These are phyloP conservation scores for Lecanicillium sp. DNA, from an alignment of 2,329 filamentous ascomycete species.

Conservation along the genomic window DNA sequence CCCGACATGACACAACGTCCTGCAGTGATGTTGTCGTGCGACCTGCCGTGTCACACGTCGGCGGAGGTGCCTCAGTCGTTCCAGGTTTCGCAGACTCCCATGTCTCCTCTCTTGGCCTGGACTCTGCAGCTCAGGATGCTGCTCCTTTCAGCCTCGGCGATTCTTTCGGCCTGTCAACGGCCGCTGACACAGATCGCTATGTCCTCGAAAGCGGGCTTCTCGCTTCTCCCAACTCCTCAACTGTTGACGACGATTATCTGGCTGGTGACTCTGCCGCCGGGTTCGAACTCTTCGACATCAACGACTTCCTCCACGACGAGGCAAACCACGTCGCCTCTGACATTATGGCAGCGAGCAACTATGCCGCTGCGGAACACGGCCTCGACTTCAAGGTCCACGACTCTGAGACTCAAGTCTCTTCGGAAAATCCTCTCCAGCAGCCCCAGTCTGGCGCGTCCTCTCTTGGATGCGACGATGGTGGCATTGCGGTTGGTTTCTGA, in stretches of 20 bases:
- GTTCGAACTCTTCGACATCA: conserved; percentile 44
- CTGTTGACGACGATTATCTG: conserved; percentile 61
- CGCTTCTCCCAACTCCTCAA: conserved; percentile 61
- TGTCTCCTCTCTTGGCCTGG: conserved; percentile 32
- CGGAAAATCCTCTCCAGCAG: conserved; percentile 64
- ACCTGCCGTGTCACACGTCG: conserved; percentile 99
- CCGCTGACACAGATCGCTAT: conserved; percentile 66
- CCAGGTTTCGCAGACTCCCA: conserved; percentile 33
- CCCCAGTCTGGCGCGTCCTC: conserved; percentile 66
- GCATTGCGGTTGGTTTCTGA: conserved; percentile 65
- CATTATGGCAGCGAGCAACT: conserved; percentile 40
- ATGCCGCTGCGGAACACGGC: conserved; percentile 45
- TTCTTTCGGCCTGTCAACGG: conserved; percentile 61
- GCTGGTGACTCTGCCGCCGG: conserved; percentile 49
- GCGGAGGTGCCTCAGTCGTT: conserved; percentile 48
- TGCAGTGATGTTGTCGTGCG: conserved; percentile 97
- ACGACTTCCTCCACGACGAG: conserved; percentile 49
- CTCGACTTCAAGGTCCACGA: conserved; percentile 46
- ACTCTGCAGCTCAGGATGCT: conserved; percentile 50
- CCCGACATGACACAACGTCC: conserved; percentile 99
- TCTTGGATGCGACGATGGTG: conserved; percentile 66
- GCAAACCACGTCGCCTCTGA: conserved; percentile 35
- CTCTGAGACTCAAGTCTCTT: conserved; percentile 53
- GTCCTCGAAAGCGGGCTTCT: conserved; percentile 70
- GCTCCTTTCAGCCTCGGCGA: conserved; percentile 59